These are phyloP conservation scores for Diutina sp. DNA, from an alignment of 1,139 yeast species.

Conservation along the genomic window DNA sequence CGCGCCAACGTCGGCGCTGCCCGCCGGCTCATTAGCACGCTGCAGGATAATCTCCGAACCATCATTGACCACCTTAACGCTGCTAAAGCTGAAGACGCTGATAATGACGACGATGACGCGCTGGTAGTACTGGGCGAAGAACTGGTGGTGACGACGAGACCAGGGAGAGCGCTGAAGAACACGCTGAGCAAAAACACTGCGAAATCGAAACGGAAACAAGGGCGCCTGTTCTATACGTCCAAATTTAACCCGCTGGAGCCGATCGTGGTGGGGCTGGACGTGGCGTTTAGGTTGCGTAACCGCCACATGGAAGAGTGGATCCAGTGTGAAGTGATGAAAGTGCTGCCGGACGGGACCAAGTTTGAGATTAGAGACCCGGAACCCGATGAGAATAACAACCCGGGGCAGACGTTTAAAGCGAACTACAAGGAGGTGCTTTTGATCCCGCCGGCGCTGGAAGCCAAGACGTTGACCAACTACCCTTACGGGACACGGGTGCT, in stretches of 20 bases:
- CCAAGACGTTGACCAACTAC: slow-evolving; percentile 38
- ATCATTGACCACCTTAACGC: slow-evolving; percentile 14
- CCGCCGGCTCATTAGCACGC: slow-evolving; percentile 29
- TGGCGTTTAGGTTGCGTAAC: slow-evolving; percentile 69
- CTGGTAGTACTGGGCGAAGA: background rate
- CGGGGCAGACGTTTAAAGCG: slow-evolving; percentile 81
- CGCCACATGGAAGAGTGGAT: slow-evolving; percentile 86
- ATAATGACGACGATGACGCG: slow-evolving; percentile 2
- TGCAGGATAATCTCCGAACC: slow-evolving; percentile 24
- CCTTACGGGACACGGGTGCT: slow-evolving; percentile 73
- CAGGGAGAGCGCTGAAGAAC: slow-evolving; percentile 5
- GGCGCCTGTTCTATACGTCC: slow-evolving; percentile 29
- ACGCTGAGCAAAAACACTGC: slow-evolving; percentile 9
- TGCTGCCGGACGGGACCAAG: slow-evolving; percentile 62
- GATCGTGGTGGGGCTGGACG: slow-evolving; percentile 61
- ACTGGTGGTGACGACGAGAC: background rate
- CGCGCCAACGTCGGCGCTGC: slow-evolving; percentile 46
- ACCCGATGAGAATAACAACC: slow-evolving; percentile 87
- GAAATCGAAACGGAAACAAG: slow-evolving; percentile 17
- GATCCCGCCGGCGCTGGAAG: slow-evolving; percentile 43
- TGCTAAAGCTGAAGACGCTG: background rate
- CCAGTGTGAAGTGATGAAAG: slow-evolving; percentile 78
- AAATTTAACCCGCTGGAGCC: slow-evolving; percentile 50
- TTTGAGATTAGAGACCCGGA: slow-evolving; percentile 94
- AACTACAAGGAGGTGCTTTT: slow-evolving; percentile 67